A percentile compares a stretch with the other conserved stretches of the same genome.
Evolutionary conservation across 140 eudicot genomes (phyloP).

Genomic region (Anethum foeniculum): DNA sequence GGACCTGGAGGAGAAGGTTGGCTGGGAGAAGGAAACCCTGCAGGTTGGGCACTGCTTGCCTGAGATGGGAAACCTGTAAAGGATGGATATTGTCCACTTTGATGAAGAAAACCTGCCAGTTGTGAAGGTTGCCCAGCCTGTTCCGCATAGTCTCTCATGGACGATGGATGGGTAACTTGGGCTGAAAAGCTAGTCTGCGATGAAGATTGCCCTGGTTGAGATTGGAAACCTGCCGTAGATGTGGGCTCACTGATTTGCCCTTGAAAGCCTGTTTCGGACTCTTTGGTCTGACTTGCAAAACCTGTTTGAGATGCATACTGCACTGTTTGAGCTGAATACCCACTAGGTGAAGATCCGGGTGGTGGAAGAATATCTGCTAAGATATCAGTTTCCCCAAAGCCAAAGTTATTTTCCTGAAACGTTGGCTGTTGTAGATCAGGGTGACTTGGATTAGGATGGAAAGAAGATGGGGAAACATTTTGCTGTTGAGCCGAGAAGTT

Average conservation of each 20-base stretch:
- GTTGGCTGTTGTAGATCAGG: slow-evolving; percentile 28
- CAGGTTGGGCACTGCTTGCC: slow-evolving; percentile 17
- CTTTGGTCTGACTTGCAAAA: slow-evolving; percentile 24
- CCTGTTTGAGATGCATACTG: slow-evolving; percentile 27
- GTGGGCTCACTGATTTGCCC: background rate
- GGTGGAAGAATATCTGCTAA: slow-evolving; percentile 95
- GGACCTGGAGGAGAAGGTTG: slow-evolving; percentile 27
- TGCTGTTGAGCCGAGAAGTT: slow-evolving; percentile 34
- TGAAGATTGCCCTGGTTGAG: slow-evolving; percentile 20
- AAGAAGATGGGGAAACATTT: slow-evolving; percentile 29
- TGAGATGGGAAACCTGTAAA: slow-evolving; percentile 28
- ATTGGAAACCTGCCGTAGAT: slow-evolving; percentile 17
- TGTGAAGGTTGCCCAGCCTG: slow-evolving; percentile 7
- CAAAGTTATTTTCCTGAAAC: slow-evolving; percentile 24
- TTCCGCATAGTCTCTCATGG: slow-evolving; percentile 18
- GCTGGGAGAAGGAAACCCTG: slow-evolving; percentile 23
- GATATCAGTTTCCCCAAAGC: slow-evolving; percentile 58
- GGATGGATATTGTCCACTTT: slow-evolving; percentile 28
- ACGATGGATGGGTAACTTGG: slow-evolving; percentile 25
- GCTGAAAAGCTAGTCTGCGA: slow-evolving; percentile 13
- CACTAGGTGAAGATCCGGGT: slow-evolving; percentile 42
- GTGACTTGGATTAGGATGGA: slow-evolving; percentile 23
- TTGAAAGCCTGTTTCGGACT: slow-evolving; percentile 15
- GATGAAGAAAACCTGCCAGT: slow-evolving; percentile 18
- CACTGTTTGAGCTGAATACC: slow-evolving; percentile 32